Percentiles rank a stretch among this genome's conserved stretches.
Evolutionary conservation across 2,329 filamentous ascomycete genomes (phyloP).

Genomic region (Pezicula rhizophila): DNA sequence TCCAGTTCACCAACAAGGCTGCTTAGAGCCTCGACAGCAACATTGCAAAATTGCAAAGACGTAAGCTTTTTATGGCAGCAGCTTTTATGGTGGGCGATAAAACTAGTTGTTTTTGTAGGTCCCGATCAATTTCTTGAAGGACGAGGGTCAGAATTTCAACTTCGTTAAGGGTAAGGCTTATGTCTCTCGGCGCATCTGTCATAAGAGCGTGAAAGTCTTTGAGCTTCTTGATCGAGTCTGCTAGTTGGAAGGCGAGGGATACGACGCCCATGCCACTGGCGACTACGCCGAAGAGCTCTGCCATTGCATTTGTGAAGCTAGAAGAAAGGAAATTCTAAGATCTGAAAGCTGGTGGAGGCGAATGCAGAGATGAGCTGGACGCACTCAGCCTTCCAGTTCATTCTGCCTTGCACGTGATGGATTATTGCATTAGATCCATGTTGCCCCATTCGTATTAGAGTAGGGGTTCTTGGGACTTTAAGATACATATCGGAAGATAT

Average conservation of each 20-base stretch:
- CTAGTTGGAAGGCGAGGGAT: constrained; percentile 8
- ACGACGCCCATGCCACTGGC: constrained; percentile 8
- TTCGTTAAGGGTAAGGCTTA: constrained; percentile 3
- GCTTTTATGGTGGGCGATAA: constrained; percentile 15
- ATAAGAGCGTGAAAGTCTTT: constrained; percentile 5
- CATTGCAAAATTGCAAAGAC: too few species aligned
- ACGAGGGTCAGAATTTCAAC: constrained; percentile 5
- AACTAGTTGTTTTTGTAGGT: constrained; percentile 1
- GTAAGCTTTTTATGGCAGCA: constrained; percentile 26
- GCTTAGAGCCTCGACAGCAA: too few species aligned
- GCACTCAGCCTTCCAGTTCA: too few species aligned
- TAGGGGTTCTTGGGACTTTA: too few species aligned
- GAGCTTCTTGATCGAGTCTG: constrained; percentile 5
- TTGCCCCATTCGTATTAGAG: too few species aligned
- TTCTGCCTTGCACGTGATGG: too few species aligned
- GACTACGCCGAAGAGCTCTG: constrained; percentile 5
- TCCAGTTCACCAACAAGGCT: too few species aligned
- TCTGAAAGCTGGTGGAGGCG: too few species aligned
- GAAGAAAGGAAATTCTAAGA: too few species aligned
- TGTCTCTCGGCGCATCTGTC: constrained; percentile 4
- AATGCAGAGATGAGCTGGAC: too few species aligned
- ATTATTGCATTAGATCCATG: too few species aligned
- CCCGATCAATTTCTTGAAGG: constrained; percentile 3
- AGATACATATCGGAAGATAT: too few species aligned
- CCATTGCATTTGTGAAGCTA: background rate